Conservation (phyloP, 208 protist genomes). For the Phytomonas francai region DNA sequence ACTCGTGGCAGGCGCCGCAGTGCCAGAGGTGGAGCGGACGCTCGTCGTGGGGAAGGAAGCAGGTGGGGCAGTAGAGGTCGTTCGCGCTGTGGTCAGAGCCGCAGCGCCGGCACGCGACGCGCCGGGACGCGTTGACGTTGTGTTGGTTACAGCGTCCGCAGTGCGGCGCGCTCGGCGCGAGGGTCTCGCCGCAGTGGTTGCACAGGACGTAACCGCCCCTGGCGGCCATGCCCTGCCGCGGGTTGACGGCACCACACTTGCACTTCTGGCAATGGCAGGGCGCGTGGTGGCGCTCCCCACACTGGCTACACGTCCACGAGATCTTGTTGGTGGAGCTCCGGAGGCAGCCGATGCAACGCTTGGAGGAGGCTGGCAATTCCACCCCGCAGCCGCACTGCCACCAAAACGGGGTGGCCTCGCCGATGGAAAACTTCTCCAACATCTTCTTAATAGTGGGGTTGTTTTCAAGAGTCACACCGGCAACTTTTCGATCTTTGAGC, state of each 20-base stretch:
- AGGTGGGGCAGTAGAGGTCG: constrained; percentile 50
- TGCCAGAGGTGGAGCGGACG: constrained; percentile 52
- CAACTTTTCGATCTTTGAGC: constrained; percentile 21
- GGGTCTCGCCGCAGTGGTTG: constrained; percentile 26
- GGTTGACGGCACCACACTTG: constrained; percentile 15
- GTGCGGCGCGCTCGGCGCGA: constrained; percentile 3
- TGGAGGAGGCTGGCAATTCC: constrained; percentile 37
- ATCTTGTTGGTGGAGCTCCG: constrained; percentile 15
- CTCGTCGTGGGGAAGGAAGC: constrained; percentile 29
- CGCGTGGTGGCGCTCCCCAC: constrained; percentile 11
- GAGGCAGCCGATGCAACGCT: constrained; percentile 55
- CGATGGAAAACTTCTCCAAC: constrained; percentile 42
- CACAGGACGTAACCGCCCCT: constrained; percentile 19
- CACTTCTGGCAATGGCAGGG: constrained; percentile 14
- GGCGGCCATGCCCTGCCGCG: constrained; percentile 16
- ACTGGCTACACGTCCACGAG: constrained; percentile 52
- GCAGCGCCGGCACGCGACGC: constrained; percentile 29
- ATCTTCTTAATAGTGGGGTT: constrained; percentile 43
- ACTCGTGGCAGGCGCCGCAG: constrained; percentile 43
- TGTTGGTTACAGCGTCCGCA: constrained; percentile 27
- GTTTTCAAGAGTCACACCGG: constrained; percentile 35
- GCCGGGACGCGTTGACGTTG: background rate
- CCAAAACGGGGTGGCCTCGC: constrained; percentile 39
- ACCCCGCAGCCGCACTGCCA: constrained; percentile 71
- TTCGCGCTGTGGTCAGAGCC: constrained; percentile 21